A percentile compares a stretch with the other conserved stretches of the same genome.
phyloP scores from a whole-genome alignment of 768 basidiomycete species.

The Termitomyces sp. region DNA sequence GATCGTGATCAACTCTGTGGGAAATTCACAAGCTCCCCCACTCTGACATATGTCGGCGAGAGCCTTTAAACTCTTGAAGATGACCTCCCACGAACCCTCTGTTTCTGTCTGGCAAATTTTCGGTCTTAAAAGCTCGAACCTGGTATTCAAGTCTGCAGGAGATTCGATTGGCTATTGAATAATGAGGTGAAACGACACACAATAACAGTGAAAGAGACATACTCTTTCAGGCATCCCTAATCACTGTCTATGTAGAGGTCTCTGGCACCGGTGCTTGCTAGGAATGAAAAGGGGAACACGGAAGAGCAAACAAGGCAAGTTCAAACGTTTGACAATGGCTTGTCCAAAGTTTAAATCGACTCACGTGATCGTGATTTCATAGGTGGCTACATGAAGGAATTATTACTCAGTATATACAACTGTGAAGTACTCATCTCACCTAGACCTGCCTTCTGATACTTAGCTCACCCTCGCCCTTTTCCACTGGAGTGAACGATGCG shows the following conservation, averaged over 20 bases:
- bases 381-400: no score
- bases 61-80: conserved; percentile 6
- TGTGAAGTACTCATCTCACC: no score
- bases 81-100: conserved; percentile 16
- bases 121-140: conserved; percentile 6
- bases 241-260: not conserved
- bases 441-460: no score
- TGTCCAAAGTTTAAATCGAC: not conserved
- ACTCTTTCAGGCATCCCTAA: conserved; percentile 2
- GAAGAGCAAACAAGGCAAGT: not conserved
- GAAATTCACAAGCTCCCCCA: conserved; percentile 13
- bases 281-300: not conserved
- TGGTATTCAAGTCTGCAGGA: conserved; percentile 6
- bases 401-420: no score
- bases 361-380: conserved; percentile 13
- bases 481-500: no score
- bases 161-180: conserved; percentile 5
- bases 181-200: not conserved
- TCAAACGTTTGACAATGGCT: not conserved
- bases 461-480: no score
- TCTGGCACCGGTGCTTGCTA: not conserved
- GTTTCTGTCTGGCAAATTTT: conserved; percentile 13
- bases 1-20: conserved; percentile 10
- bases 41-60: conserved; percentile 9
- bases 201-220: not conserved